Conservation (phyloP, 2,329 filamentous ascomycete species). For the Trichoderma aggressivum region DNA sequence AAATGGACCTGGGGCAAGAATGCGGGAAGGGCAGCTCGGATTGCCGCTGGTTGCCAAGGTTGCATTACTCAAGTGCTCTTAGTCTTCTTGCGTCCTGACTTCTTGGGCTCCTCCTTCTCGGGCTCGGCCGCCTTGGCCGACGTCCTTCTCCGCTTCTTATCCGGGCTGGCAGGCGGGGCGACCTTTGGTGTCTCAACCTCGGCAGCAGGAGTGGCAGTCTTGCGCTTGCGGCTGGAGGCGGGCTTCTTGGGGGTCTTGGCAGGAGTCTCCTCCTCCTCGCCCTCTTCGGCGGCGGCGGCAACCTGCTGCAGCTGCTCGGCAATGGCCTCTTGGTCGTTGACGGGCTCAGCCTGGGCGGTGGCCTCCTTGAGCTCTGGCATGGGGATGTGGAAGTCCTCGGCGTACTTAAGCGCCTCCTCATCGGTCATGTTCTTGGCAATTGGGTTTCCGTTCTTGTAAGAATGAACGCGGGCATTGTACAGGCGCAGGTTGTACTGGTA, state of each 20-base stretch:
- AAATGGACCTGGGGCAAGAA: not conserved
- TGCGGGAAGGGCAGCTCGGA: not conserved
- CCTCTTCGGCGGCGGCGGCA: constrained; percentile 33
- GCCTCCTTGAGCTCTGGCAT: constrained; percentile 48
- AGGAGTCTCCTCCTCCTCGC: constrained; percentile 44
- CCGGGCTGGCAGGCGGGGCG: constrained; percentile 50
- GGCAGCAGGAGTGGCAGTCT: constrained; percentile 48
- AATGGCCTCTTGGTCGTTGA: constrained; percentile 54
- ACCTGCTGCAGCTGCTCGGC: constrained; percentile 56
- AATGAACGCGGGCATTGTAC: constrained; percentile 63
- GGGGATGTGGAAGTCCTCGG: constrained; percentile 55
- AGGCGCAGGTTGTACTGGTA: constrained; percentile 66
- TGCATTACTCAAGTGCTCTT: constrained; percentile 35
- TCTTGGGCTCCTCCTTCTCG: constrained; percentile 56
- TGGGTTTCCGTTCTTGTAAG: constrained; percentile 59
- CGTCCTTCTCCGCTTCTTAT: constrained; percentile 60
- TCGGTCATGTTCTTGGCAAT: constrained; percentile 60
- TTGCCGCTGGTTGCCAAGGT: not conserved
- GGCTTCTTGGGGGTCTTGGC: constrained; percentile 59
- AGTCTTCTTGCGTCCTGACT: constrained; percentile 59
- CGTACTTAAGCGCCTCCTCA: constrained; percentile 57
- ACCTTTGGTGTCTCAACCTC: constrained; percentile 40
- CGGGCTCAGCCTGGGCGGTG: constrained; percentile 31
- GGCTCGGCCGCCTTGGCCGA: constrained; percentile 53
- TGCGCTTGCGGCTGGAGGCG: constrained; percentile 52